Percentiles rank a stretch among this genome's conserved stretches.
phyloP scores from a whole-genome alignment of 352 stramenopile species.

The Phytopythium boreale region DNA sequence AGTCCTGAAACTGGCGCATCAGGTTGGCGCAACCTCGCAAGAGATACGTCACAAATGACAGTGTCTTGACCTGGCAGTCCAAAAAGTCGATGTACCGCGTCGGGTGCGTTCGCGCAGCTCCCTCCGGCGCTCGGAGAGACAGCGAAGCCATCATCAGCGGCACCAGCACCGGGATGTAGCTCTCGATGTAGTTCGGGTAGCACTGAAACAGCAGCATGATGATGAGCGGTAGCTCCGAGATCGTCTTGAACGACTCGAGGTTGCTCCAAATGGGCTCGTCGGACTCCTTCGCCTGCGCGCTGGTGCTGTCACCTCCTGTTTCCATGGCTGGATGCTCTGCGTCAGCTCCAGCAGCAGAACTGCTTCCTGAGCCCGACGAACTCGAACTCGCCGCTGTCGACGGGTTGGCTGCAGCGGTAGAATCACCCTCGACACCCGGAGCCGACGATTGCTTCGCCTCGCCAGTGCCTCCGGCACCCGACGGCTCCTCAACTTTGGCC shows the following conservation, averaged over 20 bases:
- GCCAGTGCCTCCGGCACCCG: neutral
- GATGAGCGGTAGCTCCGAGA: conserved; percentile 97
- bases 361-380: conserved; percentile 1
- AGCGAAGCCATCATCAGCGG: conserved; percentile 97
- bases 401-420: neutral
- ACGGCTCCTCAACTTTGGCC: neutral
- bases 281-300: conserved; percentile 6
- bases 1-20: conserved; percentile 94
- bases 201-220: conserved; percentile 99
- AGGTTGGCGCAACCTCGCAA: conserved; percentile 90
- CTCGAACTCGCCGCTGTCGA: conserved; percentile 2
- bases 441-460: neutral
- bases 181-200: conserved; percentile 95
- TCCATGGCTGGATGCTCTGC: conserved; percentile 13
- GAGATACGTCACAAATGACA: conserved; percentile 98
- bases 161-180: conserved; percentile 93
- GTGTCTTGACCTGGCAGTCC: conserved; percentile 96
- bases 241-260: conserved; percentile 93
- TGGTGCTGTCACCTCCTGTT: conserved; percentile 6
- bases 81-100: conserved; percentile 89
- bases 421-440: neutral
- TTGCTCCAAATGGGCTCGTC: conserved; percentile 73
- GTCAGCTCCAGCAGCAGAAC: neutral
- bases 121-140: conserved; percentile 75
- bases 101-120: conserved; percentile 51